Percentiles rank a stretch among this genome's conserved stretches.
These are phyloP conservation scores for Boletus speciosus DNA, from an alignment of 768 basidiomycete species.

Conservation along the genomic window DNA sequence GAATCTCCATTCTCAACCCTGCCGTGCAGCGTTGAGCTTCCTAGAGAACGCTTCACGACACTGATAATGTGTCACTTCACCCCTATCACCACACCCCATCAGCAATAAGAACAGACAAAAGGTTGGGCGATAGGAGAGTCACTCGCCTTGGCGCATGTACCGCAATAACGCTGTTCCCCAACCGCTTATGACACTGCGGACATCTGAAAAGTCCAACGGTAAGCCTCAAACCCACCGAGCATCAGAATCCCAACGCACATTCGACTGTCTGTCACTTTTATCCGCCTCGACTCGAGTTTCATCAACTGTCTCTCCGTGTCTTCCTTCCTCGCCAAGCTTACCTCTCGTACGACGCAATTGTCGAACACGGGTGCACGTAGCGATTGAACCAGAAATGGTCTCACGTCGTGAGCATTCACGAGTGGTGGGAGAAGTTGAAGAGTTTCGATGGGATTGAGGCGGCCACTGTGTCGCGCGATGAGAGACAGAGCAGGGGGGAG, in stretches of 20 bases:
- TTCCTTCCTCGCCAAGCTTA: slow-evolving; percentile 75
- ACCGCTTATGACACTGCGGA: slow-evolving; percentile 91
- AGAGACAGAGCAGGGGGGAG: slow-evolving; percentile 84
- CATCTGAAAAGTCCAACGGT: slow-evolving; percentile 51
- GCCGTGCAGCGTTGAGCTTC: slow-evolving; percentile 42
- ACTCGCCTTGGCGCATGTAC: slow-evolving; percentile 84
- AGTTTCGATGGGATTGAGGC: slow-evolving; percentile 78
- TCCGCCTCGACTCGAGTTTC: slow-evolving; percentile 72
- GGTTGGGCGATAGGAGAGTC: neutral
- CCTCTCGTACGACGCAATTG: slow-evolving; percentile 59
- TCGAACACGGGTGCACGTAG: slow-evolving; percentile 67
- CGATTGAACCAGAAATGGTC: slow-evolving; percentile 71
- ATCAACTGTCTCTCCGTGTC: slow-evolving; percentile 72
- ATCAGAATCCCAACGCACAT: slow-evolving; percentile 58
- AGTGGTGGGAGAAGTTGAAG: slow-evolving; percentile 87
- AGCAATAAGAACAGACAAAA: neutral
- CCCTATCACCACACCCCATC: slow-evolving; percentile 44
- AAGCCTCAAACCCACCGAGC: neutral
- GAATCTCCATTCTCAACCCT: slow-evolving; percentile 6
- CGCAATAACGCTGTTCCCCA: slow-evolving; percentile 91
- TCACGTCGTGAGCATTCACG: slow-evolving; percentile 78
- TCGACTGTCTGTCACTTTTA: slow-evolving; percentile 87
- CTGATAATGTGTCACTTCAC: slow-evolving; percentile 98
- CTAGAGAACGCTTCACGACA: slow-evolving; percentile 82
- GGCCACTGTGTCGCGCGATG: slow-evolving; percentile 78